Percentiles rank a stretch among this genome's conserved stretches.
phyloP scores from a whole-genome alignment of 768 basidiomycete species.

The Baorangia bicolor region DNA sequence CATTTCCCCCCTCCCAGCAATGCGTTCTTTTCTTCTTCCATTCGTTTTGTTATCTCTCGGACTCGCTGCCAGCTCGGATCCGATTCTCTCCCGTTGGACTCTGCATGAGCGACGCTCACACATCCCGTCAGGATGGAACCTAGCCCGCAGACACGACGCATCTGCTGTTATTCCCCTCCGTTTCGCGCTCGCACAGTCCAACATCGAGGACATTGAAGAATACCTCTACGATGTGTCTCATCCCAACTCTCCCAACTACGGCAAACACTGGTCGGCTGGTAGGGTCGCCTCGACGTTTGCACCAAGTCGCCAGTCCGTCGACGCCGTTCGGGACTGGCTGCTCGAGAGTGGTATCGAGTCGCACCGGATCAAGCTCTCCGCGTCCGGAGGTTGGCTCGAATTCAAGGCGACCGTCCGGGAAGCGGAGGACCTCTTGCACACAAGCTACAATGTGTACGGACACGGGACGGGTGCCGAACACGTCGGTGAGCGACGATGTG shows the following conservation, averaged over 20 bases:
- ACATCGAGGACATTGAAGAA: slow-evolving; percentile 40
- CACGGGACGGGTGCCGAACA: slow-evolving; percentile 39
- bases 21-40: slow-evolving; percentile 24
- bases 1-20: background rate
- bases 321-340: slow-evolving; percentile 42
- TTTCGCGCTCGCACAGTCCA: slow-evolving; percentile 44
- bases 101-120: slow-evolving; percentile 29
- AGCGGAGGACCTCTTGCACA: slow-evolving; percentile 42
- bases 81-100: slow-evolving; percentile 3
- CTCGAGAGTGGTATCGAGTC: slow-evolving; percentile 34
- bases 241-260: slow-evolving; percentile 44
- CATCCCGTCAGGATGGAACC: slow-evolving; percentile 40
- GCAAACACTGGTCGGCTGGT: slow-evolving; percentile 44
- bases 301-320: slow-evolving; percentile 37
- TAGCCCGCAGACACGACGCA: slow-evolving; percentile 30
- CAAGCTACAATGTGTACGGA: slow-evolving; percentile 43
- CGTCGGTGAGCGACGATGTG: slow-evolving; percentile 30
- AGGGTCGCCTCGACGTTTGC: slow-evolving; percentile 43
- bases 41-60: slow-evolving; percentile 22
- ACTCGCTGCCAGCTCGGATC: slow-evolving; percentile 8
- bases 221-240: slow-evolving; percentile 43
- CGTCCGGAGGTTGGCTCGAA: slow-evolving; percentile 40
- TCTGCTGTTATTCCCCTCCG: slow-evolving; percentile 41
- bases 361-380: slow-evolving; percentile 34
- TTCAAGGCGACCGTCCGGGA: slow-evolving; percentile 41